Conservation (phyloP, 1,284 basidiomycete species). For the Vanrija humicola region DNA sequence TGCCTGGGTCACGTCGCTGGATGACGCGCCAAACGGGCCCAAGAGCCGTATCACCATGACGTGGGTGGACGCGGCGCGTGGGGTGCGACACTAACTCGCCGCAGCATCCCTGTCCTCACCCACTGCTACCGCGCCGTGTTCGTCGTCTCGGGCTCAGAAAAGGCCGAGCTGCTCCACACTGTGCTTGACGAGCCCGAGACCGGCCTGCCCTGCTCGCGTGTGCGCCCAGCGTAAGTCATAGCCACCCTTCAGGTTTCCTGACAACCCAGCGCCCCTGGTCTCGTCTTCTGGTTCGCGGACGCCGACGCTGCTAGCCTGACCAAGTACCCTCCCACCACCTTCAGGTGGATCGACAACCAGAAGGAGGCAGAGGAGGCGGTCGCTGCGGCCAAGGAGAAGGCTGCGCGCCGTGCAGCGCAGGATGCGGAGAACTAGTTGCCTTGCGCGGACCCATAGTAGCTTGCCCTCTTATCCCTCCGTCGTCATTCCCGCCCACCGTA, state of each 20-base stretch:
- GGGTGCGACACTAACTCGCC: not conserved
- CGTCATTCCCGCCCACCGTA: no score
- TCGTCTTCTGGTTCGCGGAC: conserved; percentile 90
- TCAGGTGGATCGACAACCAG: conserved; percentile 49
- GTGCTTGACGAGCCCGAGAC: conserved; percentile 81
- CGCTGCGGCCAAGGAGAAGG: conserved; percentile 34
- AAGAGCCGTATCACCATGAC: conserved; percentile 82
- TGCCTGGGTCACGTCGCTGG: conserved; percentile 90
- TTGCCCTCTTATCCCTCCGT: no score
- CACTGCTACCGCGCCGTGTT: conserved; percentile 87
- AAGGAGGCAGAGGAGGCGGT: conserved; percentile 49
- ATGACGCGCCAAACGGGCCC: conserved; percentile 94
- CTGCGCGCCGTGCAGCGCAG: conserved; percentile 26
- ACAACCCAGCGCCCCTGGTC: conserved; percentile 69
- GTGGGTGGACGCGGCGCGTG: conserved; percentile 6
- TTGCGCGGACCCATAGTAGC: not conserved
- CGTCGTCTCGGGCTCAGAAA: conserved; percentile 78
- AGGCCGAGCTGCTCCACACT: conserved; percentile 71
- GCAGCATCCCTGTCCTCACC: conserved; percentile 72
- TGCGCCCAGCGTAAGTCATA: conserved; percentile 65
- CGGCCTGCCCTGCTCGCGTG: conserved; percentile 77
- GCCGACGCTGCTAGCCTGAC: conserved; percentile 60
- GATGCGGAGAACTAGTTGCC: conserved; percentile 13
- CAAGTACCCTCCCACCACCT: conserved; percentile 43
- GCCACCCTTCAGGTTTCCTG: no score